Evolutionary conservation across 768 basidiomycete genomes (phyloP), one percentile per base, ranked within the genome.

Genomic region (Boletus insuetus): DNA sequence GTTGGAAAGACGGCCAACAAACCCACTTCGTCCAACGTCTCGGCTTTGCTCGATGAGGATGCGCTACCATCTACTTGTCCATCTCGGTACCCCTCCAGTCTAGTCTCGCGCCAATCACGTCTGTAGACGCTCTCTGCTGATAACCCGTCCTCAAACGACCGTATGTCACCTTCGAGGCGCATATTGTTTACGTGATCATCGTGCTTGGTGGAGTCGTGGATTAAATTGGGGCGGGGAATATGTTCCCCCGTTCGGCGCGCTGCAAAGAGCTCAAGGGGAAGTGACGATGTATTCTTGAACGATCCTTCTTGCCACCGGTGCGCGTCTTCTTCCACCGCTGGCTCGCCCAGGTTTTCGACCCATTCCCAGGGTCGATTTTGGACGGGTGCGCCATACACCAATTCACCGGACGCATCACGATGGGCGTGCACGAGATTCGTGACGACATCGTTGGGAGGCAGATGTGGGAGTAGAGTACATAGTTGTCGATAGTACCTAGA

Each of bases 301-400:
- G 72, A 74, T 37, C 78, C 77, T 20, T 77, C 75, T 19, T 62
- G 64, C 49, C 76, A 75, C 26, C 69, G 69, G 24, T 77, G 72
- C 32, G 74, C 74, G 11, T 79, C 79, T 31, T 75, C 79, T 11
- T 76, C 66, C 26, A 81, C 32, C 0, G 42, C 79, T 4, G 74
- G 59, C 12, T 73, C 63, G 10, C 89, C 89, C 4, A 91, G 64
- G 64, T 86, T 82, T 69, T 93, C 90, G 8, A 85, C 82, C 89
- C 90, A 92, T 68, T 93, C 90, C 90, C 90, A 93, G 4, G 91
- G 88, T 32, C 84, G 81, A 69, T 91, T 89, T 53, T 82, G 75
- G 17, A 91, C 86, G 2, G 81, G 77, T 5, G 72, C 64, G 19
- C 80, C 77, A 55, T 76, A 73, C 3, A 82, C 64, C 6, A 82